phyloP scores from a whole-genome alignment of 805 yeast genomes.

The Starmera dryadoides region DNA sequence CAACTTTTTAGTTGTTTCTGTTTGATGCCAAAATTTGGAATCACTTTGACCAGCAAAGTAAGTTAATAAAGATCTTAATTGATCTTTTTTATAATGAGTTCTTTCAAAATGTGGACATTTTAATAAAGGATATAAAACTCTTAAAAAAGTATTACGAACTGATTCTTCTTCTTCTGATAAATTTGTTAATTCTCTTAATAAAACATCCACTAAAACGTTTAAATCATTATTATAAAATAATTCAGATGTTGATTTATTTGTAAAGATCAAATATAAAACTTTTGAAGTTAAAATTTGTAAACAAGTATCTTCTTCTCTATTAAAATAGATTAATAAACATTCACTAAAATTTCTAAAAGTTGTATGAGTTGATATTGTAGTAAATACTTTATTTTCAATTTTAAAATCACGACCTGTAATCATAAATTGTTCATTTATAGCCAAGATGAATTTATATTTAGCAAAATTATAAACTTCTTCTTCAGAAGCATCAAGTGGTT shows the following conservation, averaged over 20 bases:
- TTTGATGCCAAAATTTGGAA: constrained; percentile 26
- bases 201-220: constrained; percentile 75
- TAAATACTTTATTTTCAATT: constrained; percentile 46
- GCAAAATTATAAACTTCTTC: constrained; percentile 57
- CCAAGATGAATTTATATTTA: constrained; percentile 62
- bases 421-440: constrained; percentile 85
- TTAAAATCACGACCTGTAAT: constrained; percentile 34
- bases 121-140: constrained; percentile 69
- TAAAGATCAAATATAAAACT: constrained; percentile 65
- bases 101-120: constrained; percentile 53
- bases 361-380: constrained; percentile 37
- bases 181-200: constrained; percentile 72
- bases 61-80: constrained; percentile 41
- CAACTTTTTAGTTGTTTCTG: constrained; percentile 33
- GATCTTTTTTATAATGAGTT: constrained; percentile 51
- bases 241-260: constrained; percentile 50
- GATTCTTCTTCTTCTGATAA: constrained; percentile 52
- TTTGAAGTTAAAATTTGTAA: constrained; percentile 75
- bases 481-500: constrained; percentile 34
- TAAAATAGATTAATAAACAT: constrained; percentile 65
- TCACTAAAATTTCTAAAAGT: constrained; percentile 53
- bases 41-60: constrained; percentile 31
- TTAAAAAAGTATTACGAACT: constrained; percentile 60
- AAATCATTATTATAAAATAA: constrained; percentile 78
- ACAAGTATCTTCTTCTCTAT: constrained; percentile 65